phyloP scores from a whole-genome alignment of 2,329 filamentous ascomycete species.

The Sporothrix curviconia region DNA sequence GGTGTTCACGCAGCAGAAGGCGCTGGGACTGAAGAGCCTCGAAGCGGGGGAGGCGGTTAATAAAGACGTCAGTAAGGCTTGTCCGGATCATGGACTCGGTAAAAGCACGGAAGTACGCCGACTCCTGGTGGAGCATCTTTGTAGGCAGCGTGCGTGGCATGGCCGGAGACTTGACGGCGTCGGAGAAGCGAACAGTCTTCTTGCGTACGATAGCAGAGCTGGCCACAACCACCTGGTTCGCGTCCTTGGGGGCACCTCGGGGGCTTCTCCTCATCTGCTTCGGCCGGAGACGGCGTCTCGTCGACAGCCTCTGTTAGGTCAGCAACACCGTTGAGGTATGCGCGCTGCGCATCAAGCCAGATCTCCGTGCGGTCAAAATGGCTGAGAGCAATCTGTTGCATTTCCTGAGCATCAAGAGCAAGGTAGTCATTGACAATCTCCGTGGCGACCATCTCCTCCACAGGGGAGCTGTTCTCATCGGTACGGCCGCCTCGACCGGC shows the following conservation, averaged over 20 bases:
- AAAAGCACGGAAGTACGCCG: constrained; percentile 84
- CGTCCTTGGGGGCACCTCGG: constrained; percentile 20
- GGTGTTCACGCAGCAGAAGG: constrained; percentile 60
- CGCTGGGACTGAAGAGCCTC: constrained; percentile 83
- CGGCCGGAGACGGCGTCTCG: constrained; percentile 13
- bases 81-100: constrained; percentile 63
- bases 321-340: constrained; percentile 64
- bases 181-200: constrained; percentile 72
- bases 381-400: constrained; percentile 62
- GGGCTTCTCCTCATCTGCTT: constrained; percentile 23
- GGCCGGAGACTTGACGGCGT: constrained; percentile 37
- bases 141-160: constrained; percentile 46
- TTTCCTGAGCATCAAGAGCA: constrained; percentile 65
- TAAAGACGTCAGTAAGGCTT: constrained; percentile 66
- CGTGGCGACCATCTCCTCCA: constrained; percentile 51
- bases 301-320: constrained; percentile 38
- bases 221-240: constrained; percentile 24
- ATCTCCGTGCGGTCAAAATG: constrained; percentile 78
- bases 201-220: constrained; percentile 35
- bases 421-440: constrained; percentile 67
- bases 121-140: constrained; percentile 53
- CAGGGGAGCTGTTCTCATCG: constrained; percentile 36
- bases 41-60: constrained; percentile 77
- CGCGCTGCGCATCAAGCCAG: constrained; percentile 78
- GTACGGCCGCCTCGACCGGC: constrained; percentile 18